Conservation (phyloP, 345 rosid genomes). For the Raphanus raphanistrum region DNA sequence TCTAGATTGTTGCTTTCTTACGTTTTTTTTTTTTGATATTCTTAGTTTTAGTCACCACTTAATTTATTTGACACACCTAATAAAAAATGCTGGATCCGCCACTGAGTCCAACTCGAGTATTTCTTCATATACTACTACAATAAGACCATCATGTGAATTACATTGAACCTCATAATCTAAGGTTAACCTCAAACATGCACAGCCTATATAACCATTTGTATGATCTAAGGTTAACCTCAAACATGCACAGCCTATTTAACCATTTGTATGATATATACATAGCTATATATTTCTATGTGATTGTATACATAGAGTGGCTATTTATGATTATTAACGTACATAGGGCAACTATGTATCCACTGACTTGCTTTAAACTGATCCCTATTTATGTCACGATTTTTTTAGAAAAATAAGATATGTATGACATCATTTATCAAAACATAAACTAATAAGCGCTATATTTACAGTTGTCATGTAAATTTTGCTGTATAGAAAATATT, state of each 20-base stretch:
- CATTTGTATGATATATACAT: background rate
- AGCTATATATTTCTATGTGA: background rate
- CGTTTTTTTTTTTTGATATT: no score
- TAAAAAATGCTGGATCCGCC: no score
- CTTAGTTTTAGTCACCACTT: no score
- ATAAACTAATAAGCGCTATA: background rate
- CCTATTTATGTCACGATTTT: background rate
- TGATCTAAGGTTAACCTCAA: constrained; percentile 8
- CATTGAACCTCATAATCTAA: constrained; percentile 2
- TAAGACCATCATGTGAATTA: constrained; percentile 3
- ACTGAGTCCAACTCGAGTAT: background rate
- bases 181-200: background rate
- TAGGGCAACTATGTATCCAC: background rate
- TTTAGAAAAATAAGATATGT: background rate
- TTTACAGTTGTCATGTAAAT: background rate
- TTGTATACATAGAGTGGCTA: background rate
- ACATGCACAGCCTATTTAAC: background rate
- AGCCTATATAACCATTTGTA: background rate
- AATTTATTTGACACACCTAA: no score
- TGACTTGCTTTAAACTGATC: background rate
- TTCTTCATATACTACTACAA: constrained; percentile 5
- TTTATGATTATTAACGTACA: background rate
- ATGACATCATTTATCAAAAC: background rate
- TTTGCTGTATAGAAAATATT: background rate
- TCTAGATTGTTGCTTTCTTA: no score